Evolutionary conservation across 1,284 basidiomycete genomes (phyloP), one percentile per base, ranked within the genome.

Genomic region (Wolfiporia cocos): DNA sequence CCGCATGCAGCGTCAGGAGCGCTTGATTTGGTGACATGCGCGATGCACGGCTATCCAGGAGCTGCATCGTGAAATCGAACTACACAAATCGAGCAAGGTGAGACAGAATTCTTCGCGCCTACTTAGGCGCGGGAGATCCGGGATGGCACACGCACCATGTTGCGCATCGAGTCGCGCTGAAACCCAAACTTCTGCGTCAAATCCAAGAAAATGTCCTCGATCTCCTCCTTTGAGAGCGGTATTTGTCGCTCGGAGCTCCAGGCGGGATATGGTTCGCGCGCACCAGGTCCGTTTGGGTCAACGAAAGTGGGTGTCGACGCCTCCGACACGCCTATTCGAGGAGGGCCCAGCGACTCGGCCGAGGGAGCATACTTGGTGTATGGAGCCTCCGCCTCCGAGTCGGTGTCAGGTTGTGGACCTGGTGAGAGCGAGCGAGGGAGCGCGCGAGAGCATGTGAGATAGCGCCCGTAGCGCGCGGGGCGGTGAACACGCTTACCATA

Each of bases 61-160:
- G 81, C 57, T 98, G 94, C 95, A 99, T 99, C 49, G 95, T 69
- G 67, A 97, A 97, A 67, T 99, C 95, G 69, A 96, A 99, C 90
- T 76, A 47, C 18, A 28, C 30, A 26, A 47, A 34, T 43, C 50
- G 26, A 49, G 42, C 39, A 20, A 35, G 14, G 24, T 29, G 37
- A 6, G n/a, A 19, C 5, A 5, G 12, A 38, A 29, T 5, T n/a
- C n/a, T n/a, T n/a, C n/a, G 26, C 26, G 26, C 14, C 26, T 9
- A 14, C 26, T 9, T 28, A 9, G 26, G 26, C 26, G 26, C 26
- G 26, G 7, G 26, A 28, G 14, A 28, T 14, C 7, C 7, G 7
- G 14, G 9, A 14, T 28, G 9, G 26, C 26, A 40, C 33, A 71
- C 79, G 40, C 53, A 88, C 88, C 88, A 86, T 92, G 73, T 87